These are phyloP conservation scores for Lipomyces chichibuensis DNA, from an alignment of 805 yeast genomes.

Conservation along the genomic window DNA sequence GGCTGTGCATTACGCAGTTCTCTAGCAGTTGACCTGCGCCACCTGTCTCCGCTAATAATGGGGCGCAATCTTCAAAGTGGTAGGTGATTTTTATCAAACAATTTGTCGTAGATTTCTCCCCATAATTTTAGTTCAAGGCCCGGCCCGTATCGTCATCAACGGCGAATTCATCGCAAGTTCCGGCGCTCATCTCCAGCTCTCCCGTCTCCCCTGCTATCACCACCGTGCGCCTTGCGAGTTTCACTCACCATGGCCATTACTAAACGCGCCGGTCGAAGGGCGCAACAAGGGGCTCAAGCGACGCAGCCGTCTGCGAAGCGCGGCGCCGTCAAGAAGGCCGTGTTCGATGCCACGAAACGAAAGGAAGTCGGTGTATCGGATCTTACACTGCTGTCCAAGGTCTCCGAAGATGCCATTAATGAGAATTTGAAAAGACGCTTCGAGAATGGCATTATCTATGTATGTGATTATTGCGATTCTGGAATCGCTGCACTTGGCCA, in stretches of 20 bases:
- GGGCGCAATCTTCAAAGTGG: neutral
- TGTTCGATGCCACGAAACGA: slow-evolving; percentile 84
- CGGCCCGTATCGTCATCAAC: neutral
- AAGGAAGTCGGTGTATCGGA: slow-evolving; percentile 99
- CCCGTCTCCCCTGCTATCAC: neutral
- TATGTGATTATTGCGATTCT: slow-evolving; percentile 19
- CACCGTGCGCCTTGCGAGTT: neutral
- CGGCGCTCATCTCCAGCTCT: neutral
- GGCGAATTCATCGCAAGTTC: no score
- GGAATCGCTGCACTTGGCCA: neutral
- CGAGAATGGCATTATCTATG: slow-evolving; percentile 85
- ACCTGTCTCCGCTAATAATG: neutral
- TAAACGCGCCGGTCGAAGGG: slow-evolving; percentile 37
- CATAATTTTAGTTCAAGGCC: no score
- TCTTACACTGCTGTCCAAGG: slow-evolving; percentile 81
- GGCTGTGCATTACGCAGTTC: neutral
- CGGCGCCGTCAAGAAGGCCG: slow-evolving; percentile 72
- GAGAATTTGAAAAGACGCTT: slow-evolving; percentile 89
- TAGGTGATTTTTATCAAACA: no score
- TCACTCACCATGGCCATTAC: slow-evolving; percentile 34
- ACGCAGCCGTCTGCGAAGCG: slow-evolving; percentile 38
- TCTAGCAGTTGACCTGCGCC: neutral
- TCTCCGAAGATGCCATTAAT: slow-evolving; percentile 89
- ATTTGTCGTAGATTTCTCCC: neutral
- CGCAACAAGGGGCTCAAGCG: slow-evolving; percentile 39